phyloP scores from a whole-genome alignment of 495 filamentous ascomycete species.

The Aspergillus wentii region DNA sequence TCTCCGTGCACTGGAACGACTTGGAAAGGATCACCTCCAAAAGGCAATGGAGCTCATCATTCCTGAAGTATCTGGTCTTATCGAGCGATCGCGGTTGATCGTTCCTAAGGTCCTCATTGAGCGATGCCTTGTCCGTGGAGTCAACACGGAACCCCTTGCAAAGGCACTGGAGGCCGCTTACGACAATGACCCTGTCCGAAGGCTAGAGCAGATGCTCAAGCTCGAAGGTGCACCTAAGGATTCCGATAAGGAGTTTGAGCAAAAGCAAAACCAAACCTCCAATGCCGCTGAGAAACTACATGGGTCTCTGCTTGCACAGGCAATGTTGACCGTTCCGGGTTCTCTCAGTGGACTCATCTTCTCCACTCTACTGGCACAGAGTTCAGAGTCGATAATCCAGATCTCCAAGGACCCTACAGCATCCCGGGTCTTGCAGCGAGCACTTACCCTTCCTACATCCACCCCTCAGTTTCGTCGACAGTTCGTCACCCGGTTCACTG shows the following conservation, averaged over 20 bases:
- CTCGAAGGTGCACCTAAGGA: constrained; percentile 34
- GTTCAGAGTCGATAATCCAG: constrained; percentile 33
- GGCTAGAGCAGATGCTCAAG: constrained; percentile 55
- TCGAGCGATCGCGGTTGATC: constrained; percentile 68
- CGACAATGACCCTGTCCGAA: constrained; percentile 46
- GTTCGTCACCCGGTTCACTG: constrained; percentile 54
- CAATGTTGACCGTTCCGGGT: constrained; percentile 56
- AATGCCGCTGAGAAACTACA: constrained; percentile 50
- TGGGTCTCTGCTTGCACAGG: constrained; percentile 61
- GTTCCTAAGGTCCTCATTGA: constrained; percentile 80
- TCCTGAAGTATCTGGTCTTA: constrained; percentile 62
- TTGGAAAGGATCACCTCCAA: constrained; percentile 77
- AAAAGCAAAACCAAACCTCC: constrained; percentile 12
- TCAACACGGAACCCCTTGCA: constrained; percentile 57
- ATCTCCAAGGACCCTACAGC: constrained; percentile 58
- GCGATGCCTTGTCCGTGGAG: constrained; percentile 63
- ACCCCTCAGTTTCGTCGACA: constrained; percentile 56
- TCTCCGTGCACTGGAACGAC: constrained; percentile 69
- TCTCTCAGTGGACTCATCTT: constrained; percentile 53
- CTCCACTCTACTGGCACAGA: constrained; percentile 45
- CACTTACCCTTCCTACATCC: constrained; percentile 55
- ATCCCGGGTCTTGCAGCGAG: constrained; percentile 65
- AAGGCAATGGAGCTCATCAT: constrained; percentile 61
- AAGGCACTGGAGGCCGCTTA: constrained; percentile 55
- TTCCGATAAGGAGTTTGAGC: constrained; percentile 18